Percentiles rank a stretch among this genome's conserved stretches.
Evolutionary conservation across 2,329 filamentous ascomycete genomes (phyloP).

Genomic region (Aulographum hederae): DNA sequence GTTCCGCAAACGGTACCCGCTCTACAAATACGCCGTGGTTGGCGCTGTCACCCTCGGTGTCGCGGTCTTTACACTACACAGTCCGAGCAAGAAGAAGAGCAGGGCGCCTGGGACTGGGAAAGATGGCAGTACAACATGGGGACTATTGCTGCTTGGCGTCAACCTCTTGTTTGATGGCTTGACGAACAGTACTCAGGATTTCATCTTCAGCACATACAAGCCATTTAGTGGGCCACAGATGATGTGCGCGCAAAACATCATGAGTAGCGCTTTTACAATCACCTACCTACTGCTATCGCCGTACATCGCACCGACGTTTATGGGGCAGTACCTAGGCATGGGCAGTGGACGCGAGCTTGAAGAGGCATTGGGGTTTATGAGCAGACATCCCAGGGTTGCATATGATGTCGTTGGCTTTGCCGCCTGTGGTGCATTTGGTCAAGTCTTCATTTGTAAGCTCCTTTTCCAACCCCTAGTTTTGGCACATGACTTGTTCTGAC

Average conservation of each 20-base stretch:
- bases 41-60: constrained; percentile 81
- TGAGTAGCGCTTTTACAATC: constrained; percentile 61
- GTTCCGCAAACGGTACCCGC: constrained; percentile 73
- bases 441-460: constrained; percentile 67
- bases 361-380: constrained; percentile 67
- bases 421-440: constrained; percentile 76
- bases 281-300: constrained; percentile 63
- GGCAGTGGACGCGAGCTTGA: constrained; percentile 49
- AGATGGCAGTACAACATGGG: constrained; percentile 38
- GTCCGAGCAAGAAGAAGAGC: constrained; percentile 27
- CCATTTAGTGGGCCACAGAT: constrained; percentile 87
- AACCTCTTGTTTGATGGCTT: constrained; percentile 92
- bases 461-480: neutral
- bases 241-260: constrained; percentile 96
- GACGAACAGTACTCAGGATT: constrained; percentile 91
- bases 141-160: constrained; percentile 64
- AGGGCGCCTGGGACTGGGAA: constrained; percentile 29
- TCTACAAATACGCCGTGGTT: constrained; percentile 94
- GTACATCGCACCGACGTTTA: constrained; percentile 46
- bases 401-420: constrained; percentile 82
- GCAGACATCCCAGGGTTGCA: constrained; percentile 61
- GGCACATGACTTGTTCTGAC: neutral
- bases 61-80: constrained; percentile 83
- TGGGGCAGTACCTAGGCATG: constrained; percentile 24
- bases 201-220: constrained; percentile 64